phyloP scores from a whole-genome alignment of 768 basidiomycete genomes.

The Imleria badia region DNA sequence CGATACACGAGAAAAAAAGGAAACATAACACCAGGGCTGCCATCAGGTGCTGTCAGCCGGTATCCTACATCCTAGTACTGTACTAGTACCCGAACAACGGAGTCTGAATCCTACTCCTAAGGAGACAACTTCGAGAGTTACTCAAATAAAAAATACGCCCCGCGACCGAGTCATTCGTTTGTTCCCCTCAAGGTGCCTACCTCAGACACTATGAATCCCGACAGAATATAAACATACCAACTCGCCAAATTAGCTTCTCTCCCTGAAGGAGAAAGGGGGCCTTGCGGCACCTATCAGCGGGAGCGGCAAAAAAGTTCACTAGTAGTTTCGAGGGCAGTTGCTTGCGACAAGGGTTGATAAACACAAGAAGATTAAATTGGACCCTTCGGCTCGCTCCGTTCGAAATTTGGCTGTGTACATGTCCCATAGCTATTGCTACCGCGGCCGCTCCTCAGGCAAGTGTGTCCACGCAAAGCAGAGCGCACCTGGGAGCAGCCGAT shows the following conservation, averaged over 20 bases:
- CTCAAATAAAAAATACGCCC: neutral
- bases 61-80: too few species aligned
- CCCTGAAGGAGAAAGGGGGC: neutral
- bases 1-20: neutral
- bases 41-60: neutral
- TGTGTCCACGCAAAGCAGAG: neutral
- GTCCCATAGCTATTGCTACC: slow-evolving; percentile 10
- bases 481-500: neutral
- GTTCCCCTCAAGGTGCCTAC: too few species aligned
- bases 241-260: neutral
- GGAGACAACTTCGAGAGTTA: neutral
- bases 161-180: too few species aligned
- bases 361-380: neutral
- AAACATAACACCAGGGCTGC: slow-evolving; percentile 2
- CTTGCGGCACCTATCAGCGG: neutral
- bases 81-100: neutral
- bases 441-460: neutral
- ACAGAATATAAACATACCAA: neutral
- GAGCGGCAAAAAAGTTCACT: neutral
- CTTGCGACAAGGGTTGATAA: slow-evolving; percentile 9
- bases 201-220: neutral
- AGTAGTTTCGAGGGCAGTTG: slow-evolving; percentile 4
- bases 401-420: neutral
- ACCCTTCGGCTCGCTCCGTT: slow-evolving; percentile 9
- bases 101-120: neutral